Evolutionary conservation across 257 asterid genomes (phyloP).

Genomic region (Solanum bukasovii): DNA sequence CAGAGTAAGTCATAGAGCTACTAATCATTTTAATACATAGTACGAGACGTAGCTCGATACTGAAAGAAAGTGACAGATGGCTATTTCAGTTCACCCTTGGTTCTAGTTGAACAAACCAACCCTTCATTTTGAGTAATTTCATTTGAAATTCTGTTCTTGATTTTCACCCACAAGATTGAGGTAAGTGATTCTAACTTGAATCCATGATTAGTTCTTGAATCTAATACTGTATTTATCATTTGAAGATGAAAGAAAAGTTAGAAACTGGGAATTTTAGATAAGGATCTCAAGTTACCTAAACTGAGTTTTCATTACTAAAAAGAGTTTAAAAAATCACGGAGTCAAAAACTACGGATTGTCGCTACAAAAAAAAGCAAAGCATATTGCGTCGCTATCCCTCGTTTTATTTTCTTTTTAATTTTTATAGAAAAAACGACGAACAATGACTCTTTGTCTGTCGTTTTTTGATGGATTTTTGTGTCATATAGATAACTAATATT

Average conservation of each 20-base stretch:
- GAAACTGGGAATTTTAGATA: background rate
- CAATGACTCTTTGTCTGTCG: no score
- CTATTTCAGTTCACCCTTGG: background rate
- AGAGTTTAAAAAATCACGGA: background rate
- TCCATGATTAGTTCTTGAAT: background rate
- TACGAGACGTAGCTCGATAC: background rate
- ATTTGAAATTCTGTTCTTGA: background rate
- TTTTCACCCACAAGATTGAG: background rate
- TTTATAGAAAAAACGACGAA: background rate
- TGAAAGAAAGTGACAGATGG: background rate
- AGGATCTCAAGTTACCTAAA: background rate
- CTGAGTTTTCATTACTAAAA: background rate
- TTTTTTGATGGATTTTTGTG: no score
- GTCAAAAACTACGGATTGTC: background rate
- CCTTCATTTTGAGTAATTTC: background rate
- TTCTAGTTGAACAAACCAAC: background rate
- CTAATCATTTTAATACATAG: background rate
- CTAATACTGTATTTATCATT: no score
- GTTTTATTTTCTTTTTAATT: no score
- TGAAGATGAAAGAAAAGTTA: background rate
- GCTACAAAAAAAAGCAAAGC: background rate
- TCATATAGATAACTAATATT: no score
- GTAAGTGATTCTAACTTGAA: background rate
- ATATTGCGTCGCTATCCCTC: background rate
- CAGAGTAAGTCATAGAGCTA: background rate